A percentile compares a stretch with the other conserved stretches of the same genome.
These are phyloP conservation scores for Carex pumila DNA, from an alignment of 176 grass and related monocot genomes.

Conservation along the genomic window DNA sequence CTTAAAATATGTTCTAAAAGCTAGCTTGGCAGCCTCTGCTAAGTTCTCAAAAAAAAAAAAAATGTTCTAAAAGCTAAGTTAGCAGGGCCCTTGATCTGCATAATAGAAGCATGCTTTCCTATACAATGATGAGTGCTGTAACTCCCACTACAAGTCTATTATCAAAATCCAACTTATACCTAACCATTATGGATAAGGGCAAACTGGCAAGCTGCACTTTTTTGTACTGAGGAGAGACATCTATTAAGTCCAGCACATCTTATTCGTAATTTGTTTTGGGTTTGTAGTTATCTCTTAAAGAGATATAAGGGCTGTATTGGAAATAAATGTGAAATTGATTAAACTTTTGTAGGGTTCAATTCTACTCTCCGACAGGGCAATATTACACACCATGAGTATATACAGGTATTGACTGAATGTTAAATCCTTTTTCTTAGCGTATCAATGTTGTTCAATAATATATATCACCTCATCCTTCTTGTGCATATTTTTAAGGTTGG, in stretches of 20 bases:
- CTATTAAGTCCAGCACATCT: background rate
- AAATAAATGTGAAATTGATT: background rate
- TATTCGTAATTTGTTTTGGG: background rate
- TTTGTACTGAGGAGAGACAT: background rate
- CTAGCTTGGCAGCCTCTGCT: too few species aligned
- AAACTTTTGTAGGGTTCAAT: slow-evolving; percentile 81
- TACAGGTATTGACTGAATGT: slow-evolving; percentile 46
- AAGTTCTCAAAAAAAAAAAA: too few species aligned
- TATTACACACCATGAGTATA: slow-evolving; percentile 98
- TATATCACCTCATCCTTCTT: slow-evolving; percentile 19
- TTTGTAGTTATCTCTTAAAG: background rate
- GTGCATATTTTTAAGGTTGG: slow-evolving; percentile 53
- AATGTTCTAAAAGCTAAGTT: background rate
- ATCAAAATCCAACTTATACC: background rate
- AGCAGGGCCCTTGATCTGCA: background rate
- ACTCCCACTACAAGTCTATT: background rate
- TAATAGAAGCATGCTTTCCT: background rate
- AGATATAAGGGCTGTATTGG: background rate
- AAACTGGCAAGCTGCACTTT: background rate
- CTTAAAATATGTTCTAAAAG: background rate
- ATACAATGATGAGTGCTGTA: background rate
- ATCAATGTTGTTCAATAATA: background rate
- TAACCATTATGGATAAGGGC: background rate
- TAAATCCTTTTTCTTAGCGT: background rate
- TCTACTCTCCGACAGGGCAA: slow-evolving; percentile 92